phyloP scores from a whole-genome alignment of 2,329 filamentous ascomycete species.

The Cadophora malorum region DNA sequence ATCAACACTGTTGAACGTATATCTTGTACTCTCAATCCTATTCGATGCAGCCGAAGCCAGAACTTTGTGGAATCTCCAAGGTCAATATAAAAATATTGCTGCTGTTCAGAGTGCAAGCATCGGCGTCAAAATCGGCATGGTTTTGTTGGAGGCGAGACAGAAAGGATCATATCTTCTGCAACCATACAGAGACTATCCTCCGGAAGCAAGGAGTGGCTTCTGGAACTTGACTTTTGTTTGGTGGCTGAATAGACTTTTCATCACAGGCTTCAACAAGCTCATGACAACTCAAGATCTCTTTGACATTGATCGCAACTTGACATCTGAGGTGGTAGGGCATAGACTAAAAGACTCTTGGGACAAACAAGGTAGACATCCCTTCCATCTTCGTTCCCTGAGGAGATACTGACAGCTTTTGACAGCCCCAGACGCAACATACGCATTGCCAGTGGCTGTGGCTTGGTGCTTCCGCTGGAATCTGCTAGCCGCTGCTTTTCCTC shows the following conservation, averaged over 20 bases:
- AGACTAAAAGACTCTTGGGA: neutral
- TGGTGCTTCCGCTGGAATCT: neutral
- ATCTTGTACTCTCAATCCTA: neutral
- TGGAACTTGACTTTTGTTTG: neutral
- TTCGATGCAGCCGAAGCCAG: neutral
- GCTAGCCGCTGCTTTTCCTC: neutral
- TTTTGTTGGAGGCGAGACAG: neutral
- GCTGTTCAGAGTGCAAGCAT: neutral
- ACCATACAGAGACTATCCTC: neutral
- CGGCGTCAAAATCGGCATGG: neutral
- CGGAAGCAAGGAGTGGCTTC: neutral
- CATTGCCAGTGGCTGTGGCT: neutral
- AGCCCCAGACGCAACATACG: neutral
- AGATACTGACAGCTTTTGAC: neutral
- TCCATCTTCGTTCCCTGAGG: neutral
- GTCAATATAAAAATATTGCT: neutral
- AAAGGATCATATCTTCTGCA: neutral
- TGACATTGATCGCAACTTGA: neutral
- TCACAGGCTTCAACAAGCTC: neutral
- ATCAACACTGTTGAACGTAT: neutral
- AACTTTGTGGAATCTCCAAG: neutral
- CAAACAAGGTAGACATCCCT: neutral
- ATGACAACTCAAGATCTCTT: neutral
- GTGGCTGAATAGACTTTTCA: neutral
- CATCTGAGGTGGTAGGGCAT: neutral